Evolutionary conservation across 148 eudicot species (phyloP).

Genomic region (Chenopodium formosanum): DNA sequence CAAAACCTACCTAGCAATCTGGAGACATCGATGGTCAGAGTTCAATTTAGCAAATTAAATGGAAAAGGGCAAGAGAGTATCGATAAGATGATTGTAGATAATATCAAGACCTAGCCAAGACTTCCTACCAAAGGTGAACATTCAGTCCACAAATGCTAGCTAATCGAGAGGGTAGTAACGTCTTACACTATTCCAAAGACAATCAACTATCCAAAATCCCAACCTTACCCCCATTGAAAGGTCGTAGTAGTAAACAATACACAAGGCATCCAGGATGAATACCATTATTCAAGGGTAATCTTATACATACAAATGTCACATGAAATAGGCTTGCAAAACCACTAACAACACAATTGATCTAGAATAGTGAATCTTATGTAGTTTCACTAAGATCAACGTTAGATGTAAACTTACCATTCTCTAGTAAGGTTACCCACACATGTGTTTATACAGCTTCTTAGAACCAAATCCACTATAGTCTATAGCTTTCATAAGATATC

Average conservation of each 20-base stretch:
- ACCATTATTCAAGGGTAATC: neutral
- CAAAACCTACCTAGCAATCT: conserved; percentile 91
- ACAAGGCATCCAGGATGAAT: neutral
- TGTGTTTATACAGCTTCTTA: neutral
- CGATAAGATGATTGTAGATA: neutral
- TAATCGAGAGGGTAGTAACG: neutral
- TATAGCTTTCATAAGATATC: neutral
- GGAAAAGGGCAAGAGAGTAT: conserved; percentile 10
- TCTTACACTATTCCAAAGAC: neutral
- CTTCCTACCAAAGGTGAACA: neutral
- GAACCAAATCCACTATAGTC: neutral
- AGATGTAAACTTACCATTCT: too few species aligned
- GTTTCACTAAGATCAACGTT: neutral
- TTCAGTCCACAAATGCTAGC: neutral
- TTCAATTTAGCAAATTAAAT: conserved; percentile 2
- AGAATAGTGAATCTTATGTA: neutral
- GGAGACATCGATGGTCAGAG: conserved; percentile 16
- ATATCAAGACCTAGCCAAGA: neutral
- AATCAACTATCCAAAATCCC: neutral
- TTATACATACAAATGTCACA: neutral
- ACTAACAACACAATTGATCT: neutral
- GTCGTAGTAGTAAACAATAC: neutral
- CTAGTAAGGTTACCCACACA: neutral
- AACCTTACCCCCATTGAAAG: neutral
- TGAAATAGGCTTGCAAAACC: neutral